These are phyloP conservation scores for Phytophthora agathidicida DNA, from an alignment of 352 stramenopile genomes.

Conservation along the genomic window DNA sequence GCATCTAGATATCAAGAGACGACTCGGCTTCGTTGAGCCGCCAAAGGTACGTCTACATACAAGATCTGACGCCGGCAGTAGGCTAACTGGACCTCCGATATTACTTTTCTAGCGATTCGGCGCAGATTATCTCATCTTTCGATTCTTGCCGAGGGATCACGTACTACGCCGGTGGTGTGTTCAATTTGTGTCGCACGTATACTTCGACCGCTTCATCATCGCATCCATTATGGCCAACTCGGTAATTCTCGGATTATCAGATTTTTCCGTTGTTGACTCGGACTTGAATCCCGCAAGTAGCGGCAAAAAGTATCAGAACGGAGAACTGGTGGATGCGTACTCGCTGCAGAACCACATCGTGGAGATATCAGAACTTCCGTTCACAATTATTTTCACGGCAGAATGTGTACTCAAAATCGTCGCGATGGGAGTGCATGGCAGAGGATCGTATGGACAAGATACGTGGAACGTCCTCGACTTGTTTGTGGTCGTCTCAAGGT, in stretches of 20 bases:
- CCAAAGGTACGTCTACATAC: conserved; percentile 18
- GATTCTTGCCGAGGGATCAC: conserved; percentile 50
- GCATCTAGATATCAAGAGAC: conserved; percentile 19
- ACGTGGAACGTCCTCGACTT: conserved; percentile 94
- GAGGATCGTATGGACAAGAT: conserved; percentile 83
- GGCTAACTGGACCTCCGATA: background rate
- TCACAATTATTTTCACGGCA: conserved; percentile 88
- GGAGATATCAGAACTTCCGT: conserved; percentile 78
- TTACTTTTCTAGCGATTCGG: conserved; percentile 39
- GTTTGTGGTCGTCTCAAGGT: conserved; percentile 90
- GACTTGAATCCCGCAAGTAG: conserved; percentile 65
- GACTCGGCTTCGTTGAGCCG: conserved; percentile 20
- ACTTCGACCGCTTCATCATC: conserved; percentile 90
- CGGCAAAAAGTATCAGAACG: conserved; percentile 44
- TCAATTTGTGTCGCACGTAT: conserved; percentile 48
- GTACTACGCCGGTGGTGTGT: conserved; percentile 59
- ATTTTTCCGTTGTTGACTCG: conserved; percentile 79
- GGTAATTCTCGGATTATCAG: conserved; percentile 84
- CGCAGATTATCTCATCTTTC: conserved; percentile 53
- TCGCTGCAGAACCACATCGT: conserved; percentile 67
- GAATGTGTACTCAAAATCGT: conserved; percentile 93
- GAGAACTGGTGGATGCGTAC: conserved; percentile 42
- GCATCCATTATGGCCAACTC: conserved; percentile 88
- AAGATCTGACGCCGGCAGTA: too few species aligned
- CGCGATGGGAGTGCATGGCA: conserved; percentile 74